These are phyloP conservation scores for Ascomycota sp. DNA, from an alignment of 2,329 filamentous ascomycete genomes.

Conservation along the genomic window DNA sequence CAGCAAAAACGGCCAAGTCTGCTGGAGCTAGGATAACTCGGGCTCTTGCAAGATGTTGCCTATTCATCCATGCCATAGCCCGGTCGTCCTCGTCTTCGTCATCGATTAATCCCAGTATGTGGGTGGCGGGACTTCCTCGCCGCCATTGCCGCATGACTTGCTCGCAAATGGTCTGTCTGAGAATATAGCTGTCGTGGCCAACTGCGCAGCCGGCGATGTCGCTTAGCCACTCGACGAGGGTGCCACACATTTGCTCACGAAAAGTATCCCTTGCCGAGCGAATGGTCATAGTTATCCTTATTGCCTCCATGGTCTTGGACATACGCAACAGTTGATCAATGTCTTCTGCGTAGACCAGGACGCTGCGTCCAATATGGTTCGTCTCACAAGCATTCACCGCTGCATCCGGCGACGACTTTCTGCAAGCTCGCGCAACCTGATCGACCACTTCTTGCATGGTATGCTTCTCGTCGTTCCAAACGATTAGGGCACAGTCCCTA, in stretches of 20 bases:
- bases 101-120: slow-evolving; percentile 29
- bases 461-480: slow-evolving; percentile 99
- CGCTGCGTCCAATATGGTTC: slow-evolving; percentile 66
- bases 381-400: slow-evolving; percentile 63
- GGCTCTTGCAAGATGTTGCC: slow-evolving; percentile 13
- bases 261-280: slow-evolving; percentile 86
- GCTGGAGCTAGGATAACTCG: slow-evolving; percentile 16
- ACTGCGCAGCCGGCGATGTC: slow-evolving; percentile 83
- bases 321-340: slow-evolving; percentile 52
- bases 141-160: slow-evolving; percentile 77
- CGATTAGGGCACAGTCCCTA: slow-evolving; percentile 54
- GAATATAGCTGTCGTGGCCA: slow-evolving; percentile 53
- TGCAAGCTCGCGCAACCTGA: slow-evolving; percentile 77
- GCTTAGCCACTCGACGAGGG: slow-evolving; percentile 84
- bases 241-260: slow-evolving; percentile 94
- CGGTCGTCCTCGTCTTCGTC: slow-evolving; percentile 26
- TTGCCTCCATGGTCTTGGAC: slow-evolving; percentile 74
- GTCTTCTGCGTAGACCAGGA: slow-evolving; percentile 55
- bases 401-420: slow-evolving; percentile 45
- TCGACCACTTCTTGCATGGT: slow-evolving; percentile 77
- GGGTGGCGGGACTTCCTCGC: slow-evolving; percentile 60
- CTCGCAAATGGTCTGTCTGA: slow-evolving; percentile 69
- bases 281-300: slow-evolving; percentile 88
- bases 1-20: slow-evolving; percentile 10
- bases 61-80: slow-evolving; percentile 15